A percentile compares a stretch with the other conserved stretches of the same genome.
phyloP scores from a whole-genome alignment of 306 rosid species.

The Pyrus betulifolia region DNA sequence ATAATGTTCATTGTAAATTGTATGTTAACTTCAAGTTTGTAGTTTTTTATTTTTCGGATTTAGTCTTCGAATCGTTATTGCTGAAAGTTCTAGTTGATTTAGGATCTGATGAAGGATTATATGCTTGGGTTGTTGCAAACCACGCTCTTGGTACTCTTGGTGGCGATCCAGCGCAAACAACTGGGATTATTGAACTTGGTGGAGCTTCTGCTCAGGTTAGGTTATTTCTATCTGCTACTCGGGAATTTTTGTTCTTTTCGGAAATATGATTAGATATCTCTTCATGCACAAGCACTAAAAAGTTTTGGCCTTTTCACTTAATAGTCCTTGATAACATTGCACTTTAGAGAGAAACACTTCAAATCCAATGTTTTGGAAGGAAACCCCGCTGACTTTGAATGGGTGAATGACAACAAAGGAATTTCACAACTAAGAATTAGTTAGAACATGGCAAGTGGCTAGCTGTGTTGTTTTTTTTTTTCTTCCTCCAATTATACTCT shows the following conservation, averaged over 20 bases:
- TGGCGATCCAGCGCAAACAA: slow-evolving; percentile 64
- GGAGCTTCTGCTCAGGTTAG: slow-evolving; percentile 93
- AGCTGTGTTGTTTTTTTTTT: not conserved
- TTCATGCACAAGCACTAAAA: not conserved
- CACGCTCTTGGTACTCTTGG: slow-evolving; percentile 88
- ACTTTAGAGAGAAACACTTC: not conserved
- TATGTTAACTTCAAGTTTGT: not conserved
- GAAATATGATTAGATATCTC: not conserved
- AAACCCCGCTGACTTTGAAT: not conserved
- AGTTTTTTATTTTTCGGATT: not conserved
- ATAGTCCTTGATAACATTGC: not conserved
- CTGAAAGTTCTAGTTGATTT: slow-evolving; percentile 19
- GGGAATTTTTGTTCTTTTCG: not conserved
- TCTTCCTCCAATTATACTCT: not conserved
- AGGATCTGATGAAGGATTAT: slow-evolving; percentile 91
- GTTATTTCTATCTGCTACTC: not conserved
- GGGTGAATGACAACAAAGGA: not conserved
- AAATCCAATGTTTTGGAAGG: not conserved
- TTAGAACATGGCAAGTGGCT: not conserved
- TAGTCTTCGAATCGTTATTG: not conserved
- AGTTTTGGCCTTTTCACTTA: not conserved
- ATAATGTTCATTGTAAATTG: not conserved
- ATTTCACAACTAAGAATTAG: not conserved
- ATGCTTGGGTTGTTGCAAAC: slow-evolving; percentile 94
- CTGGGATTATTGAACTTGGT: slow-evolving; percentile 87